Evolutionary conservation across 345 rosid genomes (phyloP).

Genomic region (Salix koriyanagi): DNA sequence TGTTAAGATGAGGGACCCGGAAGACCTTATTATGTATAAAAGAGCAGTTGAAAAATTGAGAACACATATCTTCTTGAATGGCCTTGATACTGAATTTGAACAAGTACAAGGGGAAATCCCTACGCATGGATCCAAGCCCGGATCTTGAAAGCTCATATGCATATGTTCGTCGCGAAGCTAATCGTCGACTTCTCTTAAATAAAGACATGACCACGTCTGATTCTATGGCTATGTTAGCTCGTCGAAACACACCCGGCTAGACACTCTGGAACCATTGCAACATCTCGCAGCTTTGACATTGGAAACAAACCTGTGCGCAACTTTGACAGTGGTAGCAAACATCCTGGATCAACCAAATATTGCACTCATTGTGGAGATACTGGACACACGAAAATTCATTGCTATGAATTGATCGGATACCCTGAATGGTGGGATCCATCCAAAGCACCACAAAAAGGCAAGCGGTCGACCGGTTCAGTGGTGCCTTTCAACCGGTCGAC

Average conservation of each 20-base stretch:
- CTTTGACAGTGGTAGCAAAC: too few relatives aligned
- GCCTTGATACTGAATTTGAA: too few relatives aligned
- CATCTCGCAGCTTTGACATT: not conserved
- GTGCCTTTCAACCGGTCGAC: too few relatives aligned
- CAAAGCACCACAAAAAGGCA: not conserved
- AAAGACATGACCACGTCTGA: not conserved
- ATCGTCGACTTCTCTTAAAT: not conserved
- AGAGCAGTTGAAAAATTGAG: not conserved
- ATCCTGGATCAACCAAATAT: not conserved
- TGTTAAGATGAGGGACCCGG: slow-evolving; percentile 4
- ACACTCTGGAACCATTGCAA: too few relatives aligned
- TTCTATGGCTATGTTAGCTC: not conserved
- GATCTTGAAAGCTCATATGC: not conserved
- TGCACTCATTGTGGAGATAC: not conserved
- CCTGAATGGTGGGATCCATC: not conserved
- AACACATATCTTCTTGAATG: too few relatives aligned
- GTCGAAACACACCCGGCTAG: not conserved
- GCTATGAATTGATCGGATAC: not conserved
- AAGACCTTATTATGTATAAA: slow-evolving; percentile 6
- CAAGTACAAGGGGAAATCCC: too few relatives aligned
- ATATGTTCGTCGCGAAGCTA: not conserved
- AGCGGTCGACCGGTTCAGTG: too few relatives aligned
- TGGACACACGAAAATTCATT: not conserved
- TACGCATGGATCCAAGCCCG: too few relatives aligned
- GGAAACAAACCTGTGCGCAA: too few relatives aligned